These are phyloP conservation scores for Puccinia hordei DNA, from an alignment of 1,284 basidiomycete genomes.

Conservation along the genomic window DNA sequence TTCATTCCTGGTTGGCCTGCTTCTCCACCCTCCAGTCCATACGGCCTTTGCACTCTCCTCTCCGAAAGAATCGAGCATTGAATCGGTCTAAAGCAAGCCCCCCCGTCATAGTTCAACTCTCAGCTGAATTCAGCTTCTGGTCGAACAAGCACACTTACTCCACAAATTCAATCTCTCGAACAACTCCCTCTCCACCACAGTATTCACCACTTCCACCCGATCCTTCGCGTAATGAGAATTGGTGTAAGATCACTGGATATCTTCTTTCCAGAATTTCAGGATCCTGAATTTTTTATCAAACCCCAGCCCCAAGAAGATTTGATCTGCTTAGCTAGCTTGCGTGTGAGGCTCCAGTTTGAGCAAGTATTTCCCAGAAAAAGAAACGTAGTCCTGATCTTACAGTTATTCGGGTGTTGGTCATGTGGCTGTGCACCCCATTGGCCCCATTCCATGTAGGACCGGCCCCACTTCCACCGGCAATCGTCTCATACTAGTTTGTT, in stretches of 20 bases:
- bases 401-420: constrained; percentile 75
- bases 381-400: constrained; percentile 10
- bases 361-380: no score
- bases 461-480: constrained; percentile 88
- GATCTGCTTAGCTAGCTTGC: background rate
- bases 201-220: constrained; percentile 78
- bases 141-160: constrained; percentile 60
- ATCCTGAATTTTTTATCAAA: constrained; percentile 71
- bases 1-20: constrained; percentile 77
- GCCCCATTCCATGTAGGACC: constrained; percentile 83
- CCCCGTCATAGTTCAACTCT: background rate
- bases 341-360: background rate
- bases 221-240: constrained; percentile 75
- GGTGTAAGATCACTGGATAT: constrained; percentile 80
- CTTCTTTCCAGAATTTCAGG: constrained; percentile 88
- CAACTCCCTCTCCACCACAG: constrained; percentile 81
- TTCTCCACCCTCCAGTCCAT: constrained; percentile 83
- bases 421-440: constrained; percentile 65
- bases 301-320: background rate
- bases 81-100: constrained; percentile 64
- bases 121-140: background rate
- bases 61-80: constrained; percentile 85
- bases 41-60: constrained; percentile 83
- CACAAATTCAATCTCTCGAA: constrained; percentile 83
- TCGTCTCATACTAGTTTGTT: constrained; percentile 64